A percentile compares a stretch with the other conserved stretches of the same genome.
These are phyloP conservation scores for Curvularia sp. DNA, from an alignment of 2,329 filamentous ascomycete genomes.

Conservation along the genomic window DNA sequence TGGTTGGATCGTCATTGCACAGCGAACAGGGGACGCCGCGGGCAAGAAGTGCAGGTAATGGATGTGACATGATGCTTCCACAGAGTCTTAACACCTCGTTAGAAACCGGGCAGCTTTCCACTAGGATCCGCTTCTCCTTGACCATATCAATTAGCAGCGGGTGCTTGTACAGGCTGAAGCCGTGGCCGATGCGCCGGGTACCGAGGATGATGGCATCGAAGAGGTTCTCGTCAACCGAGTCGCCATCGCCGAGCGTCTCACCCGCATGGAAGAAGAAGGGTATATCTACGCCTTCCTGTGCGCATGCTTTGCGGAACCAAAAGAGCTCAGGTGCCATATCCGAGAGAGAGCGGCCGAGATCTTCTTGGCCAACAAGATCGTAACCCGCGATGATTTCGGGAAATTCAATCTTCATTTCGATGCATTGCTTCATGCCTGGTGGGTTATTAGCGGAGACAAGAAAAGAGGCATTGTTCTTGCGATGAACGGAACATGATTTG, in stretches of 20 bases:
- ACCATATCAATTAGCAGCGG: slow-evolving; percentile 87
- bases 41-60: slow-evolving; percentile 82
- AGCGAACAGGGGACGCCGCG: slow-evolving; percentile 84
- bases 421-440: slow-evolving; percentile 80
- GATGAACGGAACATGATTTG: background rate
- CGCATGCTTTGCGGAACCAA: slow-evolving; percentile 90
- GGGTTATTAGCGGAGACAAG: background rate
- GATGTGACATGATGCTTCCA: slow-evolving; percentile 76
- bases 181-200: slow-evolving; percentile 87
- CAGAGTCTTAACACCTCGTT: slow-evolving; percentile 87
- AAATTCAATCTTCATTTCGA: slow-evolving; percentile 78
- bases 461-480: background rate
- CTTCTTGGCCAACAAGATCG: slow-evolving; percentile 89
- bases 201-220: slow-evolving; percentile 89
- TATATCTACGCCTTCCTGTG: slow-evolving; percentile 76
- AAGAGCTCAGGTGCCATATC: slow-evolving; percentile 85
- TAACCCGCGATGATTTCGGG: slow-evolving; percentile 84
- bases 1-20: slow-evolving; percentile 89
- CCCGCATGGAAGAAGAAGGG: slow-evolving; percentile 97
- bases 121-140: slow-evolving; percentile 83
- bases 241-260: slow-evolving; percentile 82
- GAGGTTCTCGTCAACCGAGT: slow-evolving; percentile 79
- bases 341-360: slow-evolving; percentile 74
- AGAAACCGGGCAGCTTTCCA: slow-evolving; percentile 90
- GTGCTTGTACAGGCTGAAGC: slow-evolving; percentile 88